These are phyloP conservation scores for Aspergillus conjunctus DNA, from an alignment of 495 filamentous ascomycete species.

Conservation along the genomic window DNA sequence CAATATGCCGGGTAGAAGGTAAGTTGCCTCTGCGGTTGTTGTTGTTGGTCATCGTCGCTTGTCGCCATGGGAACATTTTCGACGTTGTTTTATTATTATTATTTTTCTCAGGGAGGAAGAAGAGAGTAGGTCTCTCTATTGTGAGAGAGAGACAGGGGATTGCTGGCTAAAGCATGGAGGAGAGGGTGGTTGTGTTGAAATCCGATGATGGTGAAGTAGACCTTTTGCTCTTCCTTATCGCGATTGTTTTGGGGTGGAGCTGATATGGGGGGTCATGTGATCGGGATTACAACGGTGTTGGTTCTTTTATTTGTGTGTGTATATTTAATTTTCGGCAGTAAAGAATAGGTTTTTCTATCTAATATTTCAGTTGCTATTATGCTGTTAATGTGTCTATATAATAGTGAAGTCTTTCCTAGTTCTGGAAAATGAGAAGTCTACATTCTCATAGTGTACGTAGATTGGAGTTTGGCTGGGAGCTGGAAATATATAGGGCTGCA, in stretches of 20 bases:
- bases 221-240: neutral
- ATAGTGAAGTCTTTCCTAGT: too few relatives aligned
- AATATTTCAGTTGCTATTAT: too few relatives aligned
- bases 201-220: neutral
- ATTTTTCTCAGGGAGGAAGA: neutral
- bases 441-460: too few relatives aligned
- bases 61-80: constrained; percentile 40
- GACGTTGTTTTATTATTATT: neutral
- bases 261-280: constrained; percentile 1
- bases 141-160: neutral
- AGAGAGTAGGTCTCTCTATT: neutral
- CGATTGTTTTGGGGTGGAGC: neutral
- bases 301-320: neutral
- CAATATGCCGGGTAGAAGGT: constrained; percentile 82
- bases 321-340: too few relatives aligned
- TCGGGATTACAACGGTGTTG: neutral
- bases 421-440: too few relatives aligned
- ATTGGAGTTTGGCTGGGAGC: too few relatives aligned
- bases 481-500: too few relatives aligned
- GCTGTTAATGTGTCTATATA: too few relatives aligned
- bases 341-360: too few relatives aligned
- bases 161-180: constrained; percentile 2
- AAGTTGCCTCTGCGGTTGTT: constrained; percentile 16
- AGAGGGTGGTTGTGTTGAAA: neutral
- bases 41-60: constrained; percentile 21